Evolutionary conservation across 129 eudicot genomes (phyloP), one percentile per base, ranked within the genome.

Genomic region (Escallonia herrerae): DNA sequence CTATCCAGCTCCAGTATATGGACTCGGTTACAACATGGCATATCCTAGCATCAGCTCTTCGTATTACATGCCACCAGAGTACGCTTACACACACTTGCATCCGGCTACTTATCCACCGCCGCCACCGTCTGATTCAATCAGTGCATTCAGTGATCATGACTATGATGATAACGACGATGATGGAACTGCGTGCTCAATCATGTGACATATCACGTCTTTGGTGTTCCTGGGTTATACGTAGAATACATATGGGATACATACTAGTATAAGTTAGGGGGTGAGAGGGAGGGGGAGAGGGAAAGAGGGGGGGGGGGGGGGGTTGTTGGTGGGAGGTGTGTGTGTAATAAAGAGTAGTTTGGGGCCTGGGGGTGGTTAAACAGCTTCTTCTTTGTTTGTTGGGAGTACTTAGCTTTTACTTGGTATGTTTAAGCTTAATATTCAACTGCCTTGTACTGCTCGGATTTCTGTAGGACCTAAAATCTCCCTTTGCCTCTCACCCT

Each of bases 21-120:
- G 87, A 67, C 51, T 85, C 78, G 86, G 96, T 78, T 85, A 85
- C 79, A 83, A 43, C 61, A 76, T 78, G 40, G 72, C 82, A 7
- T 80, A 75, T 43, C 93, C 87, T 0, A 71, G 76, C 67, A 68
- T 64, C 56, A 77, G 64, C 15, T 58, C 83, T 10, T 77, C 84
- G 0, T 77, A 73, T 52, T 82, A 82, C 67, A 50, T 78, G 2
- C 68, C 78, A 10, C 90, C 85, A 22, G 74, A 72, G 62, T 74
- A 83, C 13, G 82, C 77, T 39, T 80, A 82, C 42, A 52, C 82
- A 3, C 75, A 80, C 44, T 68, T 76, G 5, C 70, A 71, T 53
- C 74, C 78, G 7, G 47, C 65, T 5, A 72, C 61, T 56, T 76
- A 64, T 40, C 76, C 76, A 50, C 86, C 79, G 4, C 85, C 81